phyloP scores from a whole-genome alignment of 2,329 filamentous ascomycete genomes.

The Lasiodiplodia gonubiensis region DNA sequence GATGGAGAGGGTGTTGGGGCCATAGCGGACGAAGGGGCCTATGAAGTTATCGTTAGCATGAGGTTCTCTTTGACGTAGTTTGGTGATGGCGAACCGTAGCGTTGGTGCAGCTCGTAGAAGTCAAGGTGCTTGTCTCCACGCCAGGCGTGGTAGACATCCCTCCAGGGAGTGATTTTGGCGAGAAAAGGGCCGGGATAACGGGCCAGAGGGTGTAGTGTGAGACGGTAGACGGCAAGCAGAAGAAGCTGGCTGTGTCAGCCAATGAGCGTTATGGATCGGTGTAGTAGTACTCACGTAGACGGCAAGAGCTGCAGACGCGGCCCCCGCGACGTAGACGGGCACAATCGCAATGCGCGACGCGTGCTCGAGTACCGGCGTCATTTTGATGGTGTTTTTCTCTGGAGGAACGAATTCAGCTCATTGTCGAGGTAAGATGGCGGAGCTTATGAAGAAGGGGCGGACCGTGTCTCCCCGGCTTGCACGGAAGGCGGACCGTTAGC shows the following conservation, averaged over 20 bases:
- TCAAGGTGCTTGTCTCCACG: conserved; percentile 76
- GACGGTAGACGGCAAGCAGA: conserved; percentile 40
- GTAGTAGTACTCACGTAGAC: conserved; percentile 4
- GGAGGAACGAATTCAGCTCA: neutral
- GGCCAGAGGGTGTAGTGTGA: conserved; percentile 52
- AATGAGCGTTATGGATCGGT: neutral
- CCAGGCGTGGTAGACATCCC: conserved; percentile 68
- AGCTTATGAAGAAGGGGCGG: neutral
- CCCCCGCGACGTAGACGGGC: conserved; percentile 7
- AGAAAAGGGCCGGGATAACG: conserved; percentile 51
- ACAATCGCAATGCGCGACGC: neutral
- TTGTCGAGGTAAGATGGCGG: neutral
- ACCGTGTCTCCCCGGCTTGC: conserved; percentile 13
- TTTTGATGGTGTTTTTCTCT: neutral
- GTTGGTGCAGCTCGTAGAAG: conserved; percentile 71
- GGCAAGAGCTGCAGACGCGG: neutral
- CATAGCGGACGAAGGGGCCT: conserved; percentile 67
- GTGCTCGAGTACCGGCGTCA: conserved; percentile 8
- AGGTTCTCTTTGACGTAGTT: neutral
- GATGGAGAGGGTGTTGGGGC: conserved; percentile 78
- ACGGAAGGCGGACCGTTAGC: conserved; percentile 19
- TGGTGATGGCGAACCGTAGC: conserved; percentile 61
- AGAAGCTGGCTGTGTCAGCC: neutral
- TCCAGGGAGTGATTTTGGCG: conserved; percentile 44
- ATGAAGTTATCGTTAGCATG: neutral